These are phyloP conservation scores for Lantana camara DNA, from an alignment of 257 asterid species.

Conservation along the genomic window DNA sequence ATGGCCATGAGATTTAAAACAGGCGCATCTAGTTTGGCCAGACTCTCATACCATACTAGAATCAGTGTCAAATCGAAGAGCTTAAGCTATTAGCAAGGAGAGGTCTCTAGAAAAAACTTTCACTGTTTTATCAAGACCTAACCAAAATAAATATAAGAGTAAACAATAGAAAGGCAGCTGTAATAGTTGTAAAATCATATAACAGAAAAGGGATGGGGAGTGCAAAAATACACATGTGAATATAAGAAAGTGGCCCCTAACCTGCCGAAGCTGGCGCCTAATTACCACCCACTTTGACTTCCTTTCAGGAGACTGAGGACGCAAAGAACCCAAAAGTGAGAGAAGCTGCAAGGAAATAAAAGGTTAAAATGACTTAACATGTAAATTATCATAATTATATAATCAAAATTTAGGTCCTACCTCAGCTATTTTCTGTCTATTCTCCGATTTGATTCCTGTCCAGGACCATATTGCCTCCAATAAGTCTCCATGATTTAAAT, in stretches of 20 bases:
- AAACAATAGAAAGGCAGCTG: not conserved
- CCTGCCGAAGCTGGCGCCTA: conserved; percentile 98
- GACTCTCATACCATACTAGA: no score
- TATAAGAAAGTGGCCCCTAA: conserved; percentile 32
- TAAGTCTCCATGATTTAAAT: conserved; percentile 87
- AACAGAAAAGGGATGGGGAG: conserved; percentile 1
- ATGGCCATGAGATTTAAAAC: no score
- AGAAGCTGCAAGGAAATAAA: conserved; percentile 70
- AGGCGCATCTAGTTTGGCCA: no score
- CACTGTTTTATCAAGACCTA: conserved; percentile 5
- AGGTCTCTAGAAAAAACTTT: conserved; percentile 1
- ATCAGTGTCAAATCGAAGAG: no score
- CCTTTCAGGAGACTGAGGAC: conserved; percentile 92
- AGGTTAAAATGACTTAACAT: conserved; percentile 5
- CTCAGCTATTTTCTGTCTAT: conserved; percentile 95
- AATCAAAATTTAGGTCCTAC: conserved; percentile 36
- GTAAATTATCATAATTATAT: conserved; percentile 10
- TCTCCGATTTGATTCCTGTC: conserved; percentile 82
- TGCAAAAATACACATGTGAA: not conserved
- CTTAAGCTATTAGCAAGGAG: no score
- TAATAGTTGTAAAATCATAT: conserved; percentile 10
- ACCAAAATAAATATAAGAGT: conserved; percentile 8
- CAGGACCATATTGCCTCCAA: conserved; percentile 96
- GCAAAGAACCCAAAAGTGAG: conserved; percentile 86
- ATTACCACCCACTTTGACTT: conserved; percentile 93